Base-by-base conservation (phyloP, 192 early-diverging fungal species). In the Umbelopsis isabellina region DNA sequence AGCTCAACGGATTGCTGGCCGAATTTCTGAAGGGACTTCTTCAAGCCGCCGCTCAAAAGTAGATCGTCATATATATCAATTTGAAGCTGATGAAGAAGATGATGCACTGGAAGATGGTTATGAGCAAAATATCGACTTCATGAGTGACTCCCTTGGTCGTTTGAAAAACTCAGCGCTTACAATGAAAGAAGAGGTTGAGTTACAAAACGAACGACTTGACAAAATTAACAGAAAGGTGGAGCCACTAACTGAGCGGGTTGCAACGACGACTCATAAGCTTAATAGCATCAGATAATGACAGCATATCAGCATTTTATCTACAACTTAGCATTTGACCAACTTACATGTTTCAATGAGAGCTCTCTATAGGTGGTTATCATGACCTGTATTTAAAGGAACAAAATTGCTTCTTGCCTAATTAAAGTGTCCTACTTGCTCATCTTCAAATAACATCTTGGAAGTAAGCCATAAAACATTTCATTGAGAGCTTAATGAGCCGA, bases 41-140 rank as follows among this genome's bases (percentile, higher is more conserved):
- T 87, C 45, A 30, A 69, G 73, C 20, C 73, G 73, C 20, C 73
- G 76, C 3, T 69, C 71, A 15, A 66, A 80, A 33, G 75, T 76
- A 3, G 86, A 89, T 69, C 85, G 89, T 68, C 77, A 79, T 8
- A 76, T 82, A 45, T 90, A 91, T 72, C 86, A 81, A 46, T 87
- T 91, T 65, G 91, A 93, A 53, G 89, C 84, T 41, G 85, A 84
- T 67, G 79, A 76, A n/a, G 90, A 91, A 72, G 91, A 93, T 76
- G 81, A 89, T 66, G 75, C 68, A 18, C 41, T 87, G 7, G 91
- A 93, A 79, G 68, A 88, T 37, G 89, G 91, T 66, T 83, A 91
- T 69, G 84, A 93, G 74, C 65, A 75, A 20, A 93, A 93, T 68
- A 58, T 93, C 68, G 84, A 90, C 65, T 51, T 83, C 64, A 79